phyloP scores from a whole-genome alignment of 164 flowering plant species.

The Aristolochia californica region DNA sequence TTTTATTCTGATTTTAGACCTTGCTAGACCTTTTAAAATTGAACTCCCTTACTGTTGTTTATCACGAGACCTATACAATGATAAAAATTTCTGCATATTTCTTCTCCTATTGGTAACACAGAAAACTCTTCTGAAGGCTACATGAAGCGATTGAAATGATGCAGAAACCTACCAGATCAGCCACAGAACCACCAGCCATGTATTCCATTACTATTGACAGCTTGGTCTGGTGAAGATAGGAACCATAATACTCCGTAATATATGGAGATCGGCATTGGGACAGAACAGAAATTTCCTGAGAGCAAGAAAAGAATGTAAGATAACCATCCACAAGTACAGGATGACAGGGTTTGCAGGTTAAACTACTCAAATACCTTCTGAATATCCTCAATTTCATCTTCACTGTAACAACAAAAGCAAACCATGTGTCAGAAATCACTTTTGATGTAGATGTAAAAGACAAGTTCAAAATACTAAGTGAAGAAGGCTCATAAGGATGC shows the following conservation, averaged over 20 bases:
- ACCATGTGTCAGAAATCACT: background rate
- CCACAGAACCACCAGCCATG: conserved; percentile 99
- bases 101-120: too few relatives aligned
- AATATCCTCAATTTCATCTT: conserved; percentile 98
- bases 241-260: conserved; percentile 93
- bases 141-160: too few relatives aligned
- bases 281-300: conserved; percentile 93
- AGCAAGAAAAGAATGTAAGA: conserved; percentile 9
- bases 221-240: conserved; percentile 87
- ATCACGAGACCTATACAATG: too few relatives aligned
- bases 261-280: conserved; percentile 88
- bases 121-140: too few relatives aligned
- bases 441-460: background rate
- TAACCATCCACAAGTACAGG: too few relatives aligned
- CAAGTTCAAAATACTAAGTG: too few relatives aligned
- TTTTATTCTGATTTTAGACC: too few relatives aligned
- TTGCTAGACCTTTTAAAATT: too few relatives aligned
- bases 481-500: too few relatives aligned
- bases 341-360: background rate
- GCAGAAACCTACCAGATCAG: conserved; percentile 61
- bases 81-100: too few relatives aligned
- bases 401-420: conserved; percentile 36
- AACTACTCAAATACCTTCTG: conserved; percentile 57
- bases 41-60: too few relatives aligned
- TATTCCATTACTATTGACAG: conserved; percentile 98